Percentiles rank a stretch among this genome's conserved stretches.
Evolutionary conservation across 345 rosid species (phyloP).

Genomic region (Mallotus nudiflorus): DNA sequence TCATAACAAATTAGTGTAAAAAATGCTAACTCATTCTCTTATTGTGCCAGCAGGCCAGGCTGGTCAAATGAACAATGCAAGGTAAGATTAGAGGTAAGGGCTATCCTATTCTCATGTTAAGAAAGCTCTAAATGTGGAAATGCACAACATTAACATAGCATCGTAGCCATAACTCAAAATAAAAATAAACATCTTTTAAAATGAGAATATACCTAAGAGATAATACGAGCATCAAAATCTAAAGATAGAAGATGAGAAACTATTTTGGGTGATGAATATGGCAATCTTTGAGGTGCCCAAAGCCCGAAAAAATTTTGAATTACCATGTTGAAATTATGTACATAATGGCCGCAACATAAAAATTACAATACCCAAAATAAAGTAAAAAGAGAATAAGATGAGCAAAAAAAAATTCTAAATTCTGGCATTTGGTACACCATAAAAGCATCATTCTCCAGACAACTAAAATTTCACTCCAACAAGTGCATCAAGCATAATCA

Average conservation of each 20-base stretch:
- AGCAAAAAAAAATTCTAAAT: not conserved
- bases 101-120: no score
- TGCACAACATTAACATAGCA: not conserved
- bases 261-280: not conserved
- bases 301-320: slow-evolving; percentile 17
- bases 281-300: slow-evolving; percentile 3
- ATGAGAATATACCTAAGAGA: slow-evolving; percentile 10
- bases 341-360: slow-evolving; percentile 12
- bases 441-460: not conserved
- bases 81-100: no score
- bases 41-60: no score
- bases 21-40: no score
- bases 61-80: no score
- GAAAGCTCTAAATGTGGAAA: no score
- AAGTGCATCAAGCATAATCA: slow-evolving; percentile 13
- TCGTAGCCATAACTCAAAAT: not conserved
- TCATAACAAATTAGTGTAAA: no score
- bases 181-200: not conserved
- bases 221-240: slow-evolving; percentile 13
- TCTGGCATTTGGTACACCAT: slow-evolving; percentile 9
- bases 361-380: slow-evolving; percentile 7
- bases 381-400: not conserved
- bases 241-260: not conserved
- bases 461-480: slow-evolving; percentile 12
- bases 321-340: slow-evolving; percentile 29